phyloP scores from a whole-genome alignment of 2,329 filamentous ascomycete species.

The Rhynchosporium agropyri region DNA sequence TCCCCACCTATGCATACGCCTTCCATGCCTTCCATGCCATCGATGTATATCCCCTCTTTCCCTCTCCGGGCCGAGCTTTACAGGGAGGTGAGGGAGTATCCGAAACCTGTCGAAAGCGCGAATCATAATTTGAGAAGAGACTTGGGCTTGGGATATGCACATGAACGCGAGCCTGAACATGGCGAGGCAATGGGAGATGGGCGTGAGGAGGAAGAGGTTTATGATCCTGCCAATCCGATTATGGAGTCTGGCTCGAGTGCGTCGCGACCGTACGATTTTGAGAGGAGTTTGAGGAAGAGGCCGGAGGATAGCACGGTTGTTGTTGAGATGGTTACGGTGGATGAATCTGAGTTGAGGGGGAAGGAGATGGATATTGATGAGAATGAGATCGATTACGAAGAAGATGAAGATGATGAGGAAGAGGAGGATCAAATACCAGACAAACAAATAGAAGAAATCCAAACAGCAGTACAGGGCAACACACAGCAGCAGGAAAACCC shows the following conservation, averaged over 20 bases:
- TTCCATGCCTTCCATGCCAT: background rate
- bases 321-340: background rate
- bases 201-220: background rate
- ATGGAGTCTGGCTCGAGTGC: background rate
- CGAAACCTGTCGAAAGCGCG: background rate
- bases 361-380: background rate
- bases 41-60: background rate
- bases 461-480: too few relatives aligned
- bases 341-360: background rate
- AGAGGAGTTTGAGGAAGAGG: background rate
- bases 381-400: background rate
- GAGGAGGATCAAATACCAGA: background rate
- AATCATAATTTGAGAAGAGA: background rate
- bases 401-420: background rate
- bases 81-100: background rate
- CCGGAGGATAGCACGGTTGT: background rate
- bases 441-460: background rate
- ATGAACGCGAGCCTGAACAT: background rate
- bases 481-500: background rate
- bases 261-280: slow-evolving; percentile 1
- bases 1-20: background rate
- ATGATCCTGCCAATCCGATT: slow-evolving; percentile 6
- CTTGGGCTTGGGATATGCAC: background rate
- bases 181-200: background rate
- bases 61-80: background rate